Evolutionary conservation across 352 stramenopile genomes (phyloP).

Genomic region (Globisporangium radiosum): DNA sequence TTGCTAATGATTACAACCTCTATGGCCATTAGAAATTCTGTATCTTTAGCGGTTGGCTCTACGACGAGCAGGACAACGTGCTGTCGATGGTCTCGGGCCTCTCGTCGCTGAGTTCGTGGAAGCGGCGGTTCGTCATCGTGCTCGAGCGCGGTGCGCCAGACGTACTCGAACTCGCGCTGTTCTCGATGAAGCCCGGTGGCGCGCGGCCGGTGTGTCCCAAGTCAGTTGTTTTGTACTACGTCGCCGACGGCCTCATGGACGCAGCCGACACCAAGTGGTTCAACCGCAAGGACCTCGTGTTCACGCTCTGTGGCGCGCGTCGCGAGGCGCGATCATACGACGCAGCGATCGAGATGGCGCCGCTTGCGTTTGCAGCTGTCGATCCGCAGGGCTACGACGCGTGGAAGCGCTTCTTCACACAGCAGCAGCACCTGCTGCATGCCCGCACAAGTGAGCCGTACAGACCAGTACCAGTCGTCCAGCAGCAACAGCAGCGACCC

Average conservation of each 20-base stretch:
- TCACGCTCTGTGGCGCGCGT: constrained; percentile 33
- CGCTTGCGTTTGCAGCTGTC: constrained; percentile 52
- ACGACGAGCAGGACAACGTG: constrained; percentile 57
- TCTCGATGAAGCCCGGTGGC: constrained; percentile 37
- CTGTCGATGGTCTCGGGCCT: constrained; percentile 51
- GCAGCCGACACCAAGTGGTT: constrained; percentile 61
- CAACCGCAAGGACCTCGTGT: constrained; percentile 58
- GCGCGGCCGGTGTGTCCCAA: constrained; percentile 45
- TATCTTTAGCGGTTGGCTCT: constrained; percentile 57
- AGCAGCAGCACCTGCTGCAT: constrained; percentile 34
- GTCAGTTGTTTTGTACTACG: constrained; percentile 55
- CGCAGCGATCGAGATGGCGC: constrained; percentile 24
- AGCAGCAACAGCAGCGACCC: not conserved
- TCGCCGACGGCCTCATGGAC: constrained; percentile 34
- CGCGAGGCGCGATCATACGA: constrained; percentile 29
- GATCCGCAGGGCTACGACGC: constrained; percentile 34
- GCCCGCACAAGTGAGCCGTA: constrained; percentile 3
- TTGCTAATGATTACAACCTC: not conserved
- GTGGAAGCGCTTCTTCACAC: constrained; percentile 54
- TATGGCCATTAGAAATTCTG: constrained; percentile 32
- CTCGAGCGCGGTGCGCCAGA: constrained; percentile 50
- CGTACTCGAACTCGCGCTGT: constrained; percentile 68
- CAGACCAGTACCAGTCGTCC: not conserved
- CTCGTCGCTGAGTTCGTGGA: constrained; percentile 61
- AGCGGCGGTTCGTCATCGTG: constrained; percentile 52